Evolutionary conservation across 2,329 filamentous ascomycete genomes (phyloP), one percentile per base, ranked within the genome.

Genomic region (Aspergillus udagawae): DNA sequence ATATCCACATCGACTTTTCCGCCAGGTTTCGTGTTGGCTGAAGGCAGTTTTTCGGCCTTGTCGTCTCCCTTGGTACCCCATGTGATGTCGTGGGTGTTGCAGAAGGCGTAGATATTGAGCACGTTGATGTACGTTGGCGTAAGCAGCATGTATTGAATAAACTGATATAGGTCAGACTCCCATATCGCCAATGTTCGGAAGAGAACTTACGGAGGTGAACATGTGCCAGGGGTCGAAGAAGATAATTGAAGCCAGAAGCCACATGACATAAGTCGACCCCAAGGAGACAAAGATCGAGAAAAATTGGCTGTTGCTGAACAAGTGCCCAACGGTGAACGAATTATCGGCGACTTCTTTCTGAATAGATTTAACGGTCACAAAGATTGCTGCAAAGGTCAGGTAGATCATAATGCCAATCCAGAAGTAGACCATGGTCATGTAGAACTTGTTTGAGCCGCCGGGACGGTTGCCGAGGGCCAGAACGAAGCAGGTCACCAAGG

Each of bases 151-250:
- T 99, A 99, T 83, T 97, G 94, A 51, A 92, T 75, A 75, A 97
- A 91, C 57, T 89, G 57, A n/a, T 14, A 12, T 2, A 5, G 6
- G 10, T 59, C 59, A 63, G 62, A 20, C 7, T 17, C 14, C 3
- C 2, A 17, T 38, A 35, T 17, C 17, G 5, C 14, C 32, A 17
- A 7, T 1, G 5, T 38, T 6, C 54, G 61, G 60, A 32, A 8
- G 49, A 38, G 44, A 4, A 73, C 77, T 70, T 72, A 80, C 78
- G 52, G 78, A 86, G n/a, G 94, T 97, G 74, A 96, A 83, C 92
- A 99, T 97, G 78, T 99, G 94, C 93, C 94, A 99, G 3, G 94
- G 94, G 73, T 99, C 94, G 75, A 97, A 86, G 86, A 97, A 97
- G 65, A 99, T 81, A 63, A 99, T 82, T 8, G 92, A 96, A 0